phyloP scores from a whole-genome alignment of 257 asterid genomes.

The Galeopsis tetrahit region DNA sequence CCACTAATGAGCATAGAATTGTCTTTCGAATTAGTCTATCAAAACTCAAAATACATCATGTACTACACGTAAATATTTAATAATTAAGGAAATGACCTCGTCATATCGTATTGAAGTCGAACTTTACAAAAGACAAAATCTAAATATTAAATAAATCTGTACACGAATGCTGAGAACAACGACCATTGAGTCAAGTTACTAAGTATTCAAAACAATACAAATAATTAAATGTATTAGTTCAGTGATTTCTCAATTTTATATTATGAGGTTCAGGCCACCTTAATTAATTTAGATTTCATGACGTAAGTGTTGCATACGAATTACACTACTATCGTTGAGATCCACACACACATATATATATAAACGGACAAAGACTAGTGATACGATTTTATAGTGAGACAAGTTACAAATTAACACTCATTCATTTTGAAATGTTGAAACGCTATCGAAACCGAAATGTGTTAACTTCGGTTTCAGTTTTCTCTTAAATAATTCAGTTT shows the following conservation, averaged over 20 bases:
- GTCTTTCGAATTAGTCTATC: too few species aligned
- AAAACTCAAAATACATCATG: not conserved
- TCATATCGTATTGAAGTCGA: not conserved
- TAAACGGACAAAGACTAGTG: too few species aligned
- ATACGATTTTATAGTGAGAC: too few species aligned
- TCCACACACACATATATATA: too few species aligned
- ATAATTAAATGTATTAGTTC: not conserved
- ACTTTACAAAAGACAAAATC: slow-evolving; percentile 5
- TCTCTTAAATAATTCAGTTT: too few species aligned
- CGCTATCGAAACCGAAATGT: too few species aligned
- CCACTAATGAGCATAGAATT: too few species aligned
- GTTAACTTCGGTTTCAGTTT: too few species aligned
- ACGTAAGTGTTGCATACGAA: not conserved
- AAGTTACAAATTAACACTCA: too few species aligned
- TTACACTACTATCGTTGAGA: too few species aligned
- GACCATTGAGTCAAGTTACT: slow-evolving; percentile 17
- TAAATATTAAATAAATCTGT: slow-evolving; percentile 1
- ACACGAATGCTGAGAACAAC: not conserved
- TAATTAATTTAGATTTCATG: not conserved
- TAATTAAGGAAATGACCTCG: slow-evolving; percentile 3
- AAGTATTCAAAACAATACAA: not conserved
- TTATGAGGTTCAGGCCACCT: not conserved
- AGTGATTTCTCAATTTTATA: not conserved
- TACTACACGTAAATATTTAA: not conserved
- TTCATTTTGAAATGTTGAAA: too few species aligned